These are phyloP conservation scores for Avena eriantha DNA, from an alignment of 176 grass and related monocot species.

Conservation along the genomic window DNA sequence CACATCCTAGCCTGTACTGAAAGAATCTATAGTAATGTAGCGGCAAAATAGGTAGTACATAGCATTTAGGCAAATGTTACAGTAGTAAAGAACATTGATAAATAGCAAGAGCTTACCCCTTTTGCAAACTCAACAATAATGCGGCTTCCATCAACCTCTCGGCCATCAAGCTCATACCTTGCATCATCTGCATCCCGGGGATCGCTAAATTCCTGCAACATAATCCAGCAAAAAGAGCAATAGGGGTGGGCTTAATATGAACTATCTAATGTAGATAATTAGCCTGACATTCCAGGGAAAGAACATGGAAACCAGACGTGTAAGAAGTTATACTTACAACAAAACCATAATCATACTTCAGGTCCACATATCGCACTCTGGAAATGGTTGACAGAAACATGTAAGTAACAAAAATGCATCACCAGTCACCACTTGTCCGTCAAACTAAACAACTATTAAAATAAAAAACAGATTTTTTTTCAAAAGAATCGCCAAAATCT, in stretches of 20 bases:
- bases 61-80: conserved; percentile 3
- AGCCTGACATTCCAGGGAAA: neutral
- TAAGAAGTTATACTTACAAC: conserved; percentile 64
- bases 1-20: neutral
- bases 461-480: conserved; percentile 15
- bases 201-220: conserved; percentile 77
- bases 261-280: conserved; percentile 17
- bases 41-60: neutral
- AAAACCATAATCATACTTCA: conserved; percentile 90
- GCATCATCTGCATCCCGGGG: conserved; percentile 92
- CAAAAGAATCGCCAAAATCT: conserved; percentile 35
- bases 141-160: conserved; percentile 66
- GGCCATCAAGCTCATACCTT: conserved; percentile 77
- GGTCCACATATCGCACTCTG: conserved; percentile 83
- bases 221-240: conserved; percentile 38
- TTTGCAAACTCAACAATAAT: conserved; percentile 85
- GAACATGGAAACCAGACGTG: neutral
- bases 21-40: conserved; percentile 7
- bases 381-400: conserved; percentile 53
- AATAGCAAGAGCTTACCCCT: conserved; percentile 62
- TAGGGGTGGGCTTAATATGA: conserved; percentile 19
- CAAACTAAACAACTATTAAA: conserved; percentile 39
- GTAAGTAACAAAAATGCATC: conserved; percentile 44
- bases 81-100: conserved; percentile 18
- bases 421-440: neutral